These are phyloP conservation scores for Bipolaris gigantea DNA, from an alignment of 2,329 filamentous ascomycete genomes.

Conservation along the genomic window DNA sequence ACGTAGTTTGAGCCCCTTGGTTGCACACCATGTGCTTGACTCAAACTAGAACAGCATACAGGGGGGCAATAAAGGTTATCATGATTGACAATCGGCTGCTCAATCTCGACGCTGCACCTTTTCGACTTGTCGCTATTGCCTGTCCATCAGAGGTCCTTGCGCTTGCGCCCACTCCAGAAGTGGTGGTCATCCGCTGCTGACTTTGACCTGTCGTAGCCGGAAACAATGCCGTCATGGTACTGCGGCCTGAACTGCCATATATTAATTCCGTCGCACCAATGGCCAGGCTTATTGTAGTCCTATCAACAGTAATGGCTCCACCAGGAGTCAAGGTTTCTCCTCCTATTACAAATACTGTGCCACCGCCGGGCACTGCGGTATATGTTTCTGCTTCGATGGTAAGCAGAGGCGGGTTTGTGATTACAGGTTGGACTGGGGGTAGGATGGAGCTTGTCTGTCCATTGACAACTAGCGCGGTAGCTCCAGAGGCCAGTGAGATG, in stretches of 20 bases:
- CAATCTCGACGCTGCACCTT: slow-evolving; percentile 1
- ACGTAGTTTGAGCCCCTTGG: not conserved
- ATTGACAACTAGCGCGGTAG: slow-evolving; percentile 38
- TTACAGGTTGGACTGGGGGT: slow-evolving; percentile 19
- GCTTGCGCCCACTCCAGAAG: slow-evolving; percentile 20
- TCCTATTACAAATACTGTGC: slow-evolving; percentile 43
- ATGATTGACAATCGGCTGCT: not conserved
- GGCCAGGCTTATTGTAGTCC: slow-evolving; percentile 40
- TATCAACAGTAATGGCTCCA: slow-evolving; percentile 36
- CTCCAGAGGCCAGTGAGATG: slow-evolving; percentile 36
- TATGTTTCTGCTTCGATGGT: slow-evolving; percentile 38
- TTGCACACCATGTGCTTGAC: not conserved
- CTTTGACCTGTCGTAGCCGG: slow-evolving; percentile 41
- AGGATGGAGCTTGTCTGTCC: slow-evolving; percentile 36
- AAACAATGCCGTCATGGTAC: slow-evolving; percentile 42
- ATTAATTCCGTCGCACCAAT: slow-evolving; percentile 43
- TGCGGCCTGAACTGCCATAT: slow-evolving; percentile 39
- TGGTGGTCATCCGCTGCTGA: slow-evolving; percentile 8
- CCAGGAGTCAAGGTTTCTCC: slow-evolving; percentile 47
- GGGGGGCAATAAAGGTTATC: not conserved
- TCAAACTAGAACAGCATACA: not conserved
- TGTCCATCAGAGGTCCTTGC: slow-evolving; percentile 14
- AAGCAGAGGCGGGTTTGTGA: slow-evolving; percentile 36
- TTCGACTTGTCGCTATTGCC: slow-evolving; percentile 12
- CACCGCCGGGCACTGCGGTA: slow-evolving; percentile 28